Evolutionary conservation across 106 monocot genomes (phyloP).

Genomic region (Dioscorea alata): DNA sequence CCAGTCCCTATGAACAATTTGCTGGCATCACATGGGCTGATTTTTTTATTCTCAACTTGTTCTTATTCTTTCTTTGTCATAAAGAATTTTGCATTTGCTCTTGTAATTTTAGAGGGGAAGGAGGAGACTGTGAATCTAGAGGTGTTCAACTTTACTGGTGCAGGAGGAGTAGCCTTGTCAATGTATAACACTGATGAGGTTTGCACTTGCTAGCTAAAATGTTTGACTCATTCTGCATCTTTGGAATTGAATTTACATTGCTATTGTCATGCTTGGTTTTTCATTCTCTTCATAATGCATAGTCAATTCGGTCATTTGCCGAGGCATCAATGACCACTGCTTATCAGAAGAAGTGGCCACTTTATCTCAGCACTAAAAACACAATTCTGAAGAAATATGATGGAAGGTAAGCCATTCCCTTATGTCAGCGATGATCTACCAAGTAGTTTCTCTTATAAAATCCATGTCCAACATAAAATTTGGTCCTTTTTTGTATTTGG

Average conservation of each 20-base stretch:
- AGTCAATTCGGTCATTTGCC: constrained; percentile 94
- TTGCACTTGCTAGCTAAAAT: background rate
- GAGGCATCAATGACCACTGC: constrained; percentile 94
- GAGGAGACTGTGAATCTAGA: constrained; percentile 66
- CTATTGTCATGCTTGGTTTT: background rate
- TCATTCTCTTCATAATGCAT: background rate
- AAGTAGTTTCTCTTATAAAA: too few species aligned
- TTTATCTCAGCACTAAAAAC: constrained; percentile 98
- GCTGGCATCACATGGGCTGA: background rate
- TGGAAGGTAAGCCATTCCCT: constrained; percentile 54
- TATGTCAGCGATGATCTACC: too few species aligned
- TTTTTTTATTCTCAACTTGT: constrained; percentile 1
- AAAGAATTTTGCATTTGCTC: constrained; percentile 4
- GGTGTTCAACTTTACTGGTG: constrained; percentile 84
- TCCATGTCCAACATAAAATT: too few species aligned
- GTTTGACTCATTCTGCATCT: background rate
- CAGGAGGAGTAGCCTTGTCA: constrained; percentile 82
- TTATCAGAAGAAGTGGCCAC: constrained; percentile 88
- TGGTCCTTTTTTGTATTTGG: too few species aligned
- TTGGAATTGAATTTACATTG: background rate
- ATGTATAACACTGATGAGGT: constrained; percentile 99
- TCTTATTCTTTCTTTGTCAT: background rate
- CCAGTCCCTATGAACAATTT: too few species aligned
- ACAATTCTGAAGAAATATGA: constrained; percentile 98
- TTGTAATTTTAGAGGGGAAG: constrained; percentile 57